These are phyloP conservation scores for Huiozyma naganishii DNA, from an alignment of 805 yeast species.

Conservation along the genomic window DNA sequence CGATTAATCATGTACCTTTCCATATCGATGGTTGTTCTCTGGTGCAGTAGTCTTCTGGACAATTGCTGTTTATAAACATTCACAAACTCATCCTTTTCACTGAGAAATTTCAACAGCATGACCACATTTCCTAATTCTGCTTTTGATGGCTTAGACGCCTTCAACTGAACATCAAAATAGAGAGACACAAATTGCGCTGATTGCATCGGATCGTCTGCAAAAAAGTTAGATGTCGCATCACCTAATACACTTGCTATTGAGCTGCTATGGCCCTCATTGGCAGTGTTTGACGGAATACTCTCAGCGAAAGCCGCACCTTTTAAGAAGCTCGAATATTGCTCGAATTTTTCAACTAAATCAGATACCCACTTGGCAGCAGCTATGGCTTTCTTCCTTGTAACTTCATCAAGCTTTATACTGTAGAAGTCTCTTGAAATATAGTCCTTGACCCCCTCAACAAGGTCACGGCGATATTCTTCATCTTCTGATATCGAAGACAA, in stretches of 20 bases:
- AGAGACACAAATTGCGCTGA: conserved; percentile 46
- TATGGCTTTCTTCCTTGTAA: conserved; percentile 31
- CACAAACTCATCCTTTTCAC: conserved; percentile 81
- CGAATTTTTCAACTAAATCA: conserved; percentile 40
- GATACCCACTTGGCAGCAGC: conserved; percentile 60
- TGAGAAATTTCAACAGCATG: conserved; percentile 51
- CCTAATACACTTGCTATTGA: conserved; percentile 21
- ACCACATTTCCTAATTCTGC: conserved; percentile 44
- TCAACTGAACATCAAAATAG: conserved; percentile 47
- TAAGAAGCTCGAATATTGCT: conserved; percentile 37
- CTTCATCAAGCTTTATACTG: conserved; percentile 6
- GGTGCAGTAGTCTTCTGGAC: conserved; percentile 62
- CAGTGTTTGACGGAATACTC: neutral
- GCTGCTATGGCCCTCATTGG: conserved; percentile 18
- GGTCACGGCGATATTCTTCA: conserved; percentile 6
- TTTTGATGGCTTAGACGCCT: conserved; percentile 27
- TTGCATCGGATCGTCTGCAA: conserved; percentile 35
- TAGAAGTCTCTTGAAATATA: conserved; percentile 11
- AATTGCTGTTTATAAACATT: conserved; percentile 75
- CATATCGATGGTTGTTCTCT: conserved; percentile 41
- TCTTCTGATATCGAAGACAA: conserved; percentile 11
- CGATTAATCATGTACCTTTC: conserved; percentile 61
- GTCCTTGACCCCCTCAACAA: conserved; percentile 9
- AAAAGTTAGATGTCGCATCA: conserved; percentile 48
- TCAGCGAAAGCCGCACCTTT: neutral